These are phyloP conservation scores for Trichoderma koningiopsis DNA, from an alignment of 2,329 filamentous ascomycete species.

Conservation along the genomic window DNA sequence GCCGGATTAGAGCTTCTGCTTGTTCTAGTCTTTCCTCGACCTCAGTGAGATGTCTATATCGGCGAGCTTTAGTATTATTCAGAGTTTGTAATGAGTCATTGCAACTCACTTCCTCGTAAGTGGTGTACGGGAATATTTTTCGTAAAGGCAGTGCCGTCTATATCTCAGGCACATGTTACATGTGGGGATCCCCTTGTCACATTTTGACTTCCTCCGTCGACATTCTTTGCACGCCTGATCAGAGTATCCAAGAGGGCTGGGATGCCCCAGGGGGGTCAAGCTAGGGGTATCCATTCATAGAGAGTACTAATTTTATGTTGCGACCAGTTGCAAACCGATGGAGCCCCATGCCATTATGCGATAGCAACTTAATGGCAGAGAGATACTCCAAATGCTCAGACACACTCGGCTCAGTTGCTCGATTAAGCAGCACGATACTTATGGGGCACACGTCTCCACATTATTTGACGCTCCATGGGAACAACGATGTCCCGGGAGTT, in stretches of 20 bases:
- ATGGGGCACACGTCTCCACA: background rate
- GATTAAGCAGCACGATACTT: background rate
- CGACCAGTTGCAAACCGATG: background rate
- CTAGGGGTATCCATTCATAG: background rate
- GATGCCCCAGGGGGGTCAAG: background rate
- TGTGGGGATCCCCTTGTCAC: conserved; percentile 42
- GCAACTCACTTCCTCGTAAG: conserved; percentile 47
- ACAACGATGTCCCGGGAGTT: background rate
- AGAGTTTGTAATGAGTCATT: background rate
- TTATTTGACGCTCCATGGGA: background rate
- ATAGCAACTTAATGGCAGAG: background rate
- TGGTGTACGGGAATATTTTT: conserved; percentile 51
- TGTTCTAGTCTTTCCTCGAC: conserved; percentile 46
- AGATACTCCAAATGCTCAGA: background rate
- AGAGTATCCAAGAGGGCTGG: conserved; percentile 12
- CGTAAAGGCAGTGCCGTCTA: conserved; percentile 50
- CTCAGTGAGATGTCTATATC: conserved; percentile 44
- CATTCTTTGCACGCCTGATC: conserved; percentile 47
- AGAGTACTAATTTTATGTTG: background rate
- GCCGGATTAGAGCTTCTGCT: conserved; percentile 38
- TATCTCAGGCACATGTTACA: conserved; percentile 47
- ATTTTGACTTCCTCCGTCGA: conserved; percentile 44
- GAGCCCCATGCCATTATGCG: background rate
- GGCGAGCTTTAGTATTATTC: conserved; percentile 22
- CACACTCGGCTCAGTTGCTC: background rate